phyloP scores from a whole-genome alignment of 805 yeast species.

The Schwanniomyces polymorphus region DNA sequence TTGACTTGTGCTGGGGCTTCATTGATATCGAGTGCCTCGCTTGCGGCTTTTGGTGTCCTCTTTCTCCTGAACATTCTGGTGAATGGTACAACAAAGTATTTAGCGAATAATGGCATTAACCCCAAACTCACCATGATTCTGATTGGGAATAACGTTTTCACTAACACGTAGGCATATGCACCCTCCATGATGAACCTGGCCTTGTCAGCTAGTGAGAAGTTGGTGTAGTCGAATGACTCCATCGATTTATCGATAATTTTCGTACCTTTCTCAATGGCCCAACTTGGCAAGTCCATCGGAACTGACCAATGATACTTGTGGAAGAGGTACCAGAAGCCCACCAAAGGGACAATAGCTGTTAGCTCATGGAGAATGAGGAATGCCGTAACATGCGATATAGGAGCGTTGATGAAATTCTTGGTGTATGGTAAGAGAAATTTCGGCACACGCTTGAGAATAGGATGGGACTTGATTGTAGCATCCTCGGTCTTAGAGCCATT shows the following conservation, averaged over 20 bases:
- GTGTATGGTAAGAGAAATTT: slow-evolving; percentile 51
- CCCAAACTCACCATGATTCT: slow-evolving; percentile 51
- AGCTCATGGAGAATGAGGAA: slow-evolving; percentile 72
- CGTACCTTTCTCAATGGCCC: slow-evolving; percentile 61
- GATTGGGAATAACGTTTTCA: slow-evolving; percentile 58
- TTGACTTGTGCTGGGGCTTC: slow-evolving; percentile 4
- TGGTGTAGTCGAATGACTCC: slow-evolving; percentile 30
- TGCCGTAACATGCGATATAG: slow-evolving; percentile 60
- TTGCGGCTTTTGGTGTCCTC: slow-evolving; percentile 1
- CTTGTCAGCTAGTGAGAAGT: slow-evolving; percentile 48
- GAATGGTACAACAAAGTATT: slow-evolving; percentile 49
- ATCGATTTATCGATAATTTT: slow-evolving; percentile 56
- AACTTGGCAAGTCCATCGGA: slow-evolving; percentile 57
- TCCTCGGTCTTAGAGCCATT: neutral
- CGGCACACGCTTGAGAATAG: slow-evolving; percentile 43
- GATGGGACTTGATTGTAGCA: slow-evolving; percentile 6
- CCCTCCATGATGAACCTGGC: slow-evolving; percentile 64
- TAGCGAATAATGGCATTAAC: slow-evolving; percentile 60
- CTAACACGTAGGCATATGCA: slow-evolving; percentile 71
- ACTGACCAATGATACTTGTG: slow-evolving; percentile 53
- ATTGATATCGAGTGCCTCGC: neutral
- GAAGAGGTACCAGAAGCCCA: slow-evolving; percentile 66
- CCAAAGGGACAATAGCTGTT: slow-evolving; percentile 70
- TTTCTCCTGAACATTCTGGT: slow-evolving; percentile 20
- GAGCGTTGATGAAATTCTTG: slow-evolving; percentile 50